Conservation (phyloP, 2,329 filamentous ascomycete genomes). For the Pochonia chlamydosporia region DNA sequence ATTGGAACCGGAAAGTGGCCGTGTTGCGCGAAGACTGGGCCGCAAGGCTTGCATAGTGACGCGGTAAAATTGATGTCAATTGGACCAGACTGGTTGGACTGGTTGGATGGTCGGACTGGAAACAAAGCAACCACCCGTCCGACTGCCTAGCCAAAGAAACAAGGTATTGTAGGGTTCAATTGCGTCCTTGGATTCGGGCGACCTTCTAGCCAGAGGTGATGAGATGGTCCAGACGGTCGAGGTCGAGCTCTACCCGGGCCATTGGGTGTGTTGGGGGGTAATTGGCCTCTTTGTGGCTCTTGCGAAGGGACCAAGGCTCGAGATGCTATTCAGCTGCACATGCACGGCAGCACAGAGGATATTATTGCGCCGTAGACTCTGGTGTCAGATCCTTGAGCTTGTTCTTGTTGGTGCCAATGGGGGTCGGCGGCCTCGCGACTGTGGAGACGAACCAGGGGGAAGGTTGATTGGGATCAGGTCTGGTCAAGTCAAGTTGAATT, state of each 20-base stretch:
- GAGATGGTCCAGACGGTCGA: neutral
- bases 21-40: neutral
- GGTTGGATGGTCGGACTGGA: no score
- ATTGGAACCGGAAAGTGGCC: conserved; percentile 1
- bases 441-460: neutral
- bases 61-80: no score
- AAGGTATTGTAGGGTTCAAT: no score
- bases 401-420: neutral
- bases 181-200: neutral
- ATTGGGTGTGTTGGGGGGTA: neutral
- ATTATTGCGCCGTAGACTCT: neutral
- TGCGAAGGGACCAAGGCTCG: neutral
- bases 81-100: no score
- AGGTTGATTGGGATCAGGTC: neutral
- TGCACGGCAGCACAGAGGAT: neutral
- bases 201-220: neutral
- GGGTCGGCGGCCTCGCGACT: neutral
- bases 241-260: neutral
- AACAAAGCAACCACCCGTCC: no score
- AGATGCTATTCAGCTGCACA: neutral
- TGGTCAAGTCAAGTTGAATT: neutral
- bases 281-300: neutral
- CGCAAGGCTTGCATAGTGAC: conserved; percentile 5
- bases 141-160: no score
- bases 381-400: no score